These are phyloP conservation scores for Boletus sensibilis DNA, from an alignment of 768 basidiomycete species.

Conservation along the genomic window DNA sequence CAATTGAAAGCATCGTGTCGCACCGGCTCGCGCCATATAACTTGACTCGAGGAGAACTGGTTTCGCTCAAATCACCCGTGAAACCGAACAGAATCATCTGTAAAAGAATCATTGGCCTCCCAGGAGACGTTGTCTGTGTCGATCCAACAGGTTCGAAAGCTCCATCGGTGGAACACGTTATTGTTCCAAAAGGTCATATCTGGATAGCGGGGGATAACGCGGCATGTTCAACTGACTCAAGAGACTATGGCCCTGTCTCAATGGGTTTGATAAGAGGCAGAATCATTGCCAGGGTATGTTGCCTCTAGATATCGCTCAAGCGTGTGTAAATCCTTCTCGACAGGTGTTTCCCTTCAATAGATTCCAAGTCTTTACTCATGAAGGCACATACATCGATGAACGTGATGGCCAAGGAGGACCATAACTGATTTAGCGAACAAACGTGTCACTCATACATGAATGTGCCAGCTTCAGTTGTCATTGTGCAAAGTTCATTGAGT, in stretches of 20 bases:
- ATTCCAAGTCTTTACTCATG: slow-evolving; percentile 26
- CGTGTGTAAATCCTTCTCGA: slow-evolving; percentile 1
- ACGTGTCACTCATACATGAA: neutral
- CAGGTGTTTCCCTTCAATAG: slow-evolving; percentile 33
- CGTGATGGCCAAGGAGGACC: neutral
- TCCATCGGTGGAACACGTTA: slow-evolving; percentile 68
- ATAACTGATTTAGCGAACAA: neutral
- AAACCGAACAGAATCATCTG: slow-evolving; percentile 68
- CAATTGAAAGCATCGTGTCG: slow-evolving; percentile 62
- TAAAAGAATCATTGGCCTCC: slow-evolving; percentile 87
- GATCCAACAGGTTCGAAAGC: slow-evolving; percentile 74
- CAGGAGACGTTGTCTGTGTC: slow-evolving; percentile 85
- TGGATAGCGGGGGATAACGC: slow-evolving; percentile 94
- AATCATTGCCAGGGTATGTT: slow-evolving; percentile 60
- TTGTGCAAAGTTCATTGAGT: slow-evolving; percentile 82
- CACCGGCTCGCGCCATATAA: slow-evolving; percentile 47
- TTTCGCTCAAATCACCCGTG: slow-evolving; percentile 69
- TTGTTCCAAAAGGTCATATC: slow-evolving; percentile 80
- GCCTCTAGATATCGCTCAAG: neutral
- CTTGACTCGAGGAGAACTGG: slow-evolving; percentile 72
- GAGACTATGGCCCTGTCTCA: slow-evolving; percentile 90
- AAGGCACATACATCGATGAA: slow-evolving; percentile 22
- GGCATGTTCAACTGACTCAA: slow-evolving; percentile 79
- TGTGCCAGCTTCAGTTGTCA: slow-evolving; percentile 27
- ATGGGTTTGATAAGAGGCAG: slow-evolving; percentile 72